Percentiles rank a stretch among this genome's conserved stretches.
Conservation (phyloP, 371 early-diverging fungal genomes). For the Rhizopus sp. region DNA sequence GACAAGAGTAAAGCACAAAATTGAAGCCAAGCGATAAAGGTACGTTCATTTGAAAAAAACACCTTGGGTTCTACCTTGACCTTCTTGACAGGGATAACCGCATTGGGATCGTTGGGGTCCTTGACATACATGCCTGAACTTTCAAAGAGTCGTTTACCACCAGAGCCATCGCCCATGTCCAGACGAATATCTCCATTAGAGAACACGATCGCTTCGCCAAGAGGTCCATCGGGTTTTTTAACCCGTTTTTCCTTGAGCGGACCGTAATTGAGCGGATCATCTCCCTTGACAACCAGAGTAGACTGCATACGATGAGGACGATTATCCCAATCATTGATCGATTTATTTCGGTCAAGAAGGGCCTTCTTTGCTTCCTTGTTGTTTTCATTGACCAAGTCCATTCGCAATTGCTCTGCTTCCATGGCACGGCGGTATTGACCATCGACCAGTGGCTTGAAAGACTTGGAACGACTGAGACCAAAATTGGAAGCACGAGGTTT, state of each 20-base stretch:
- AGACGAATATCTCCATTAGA: slow-evolving; percentile 27
- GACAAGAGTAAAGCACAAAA: slow-evolving; percentile 76
- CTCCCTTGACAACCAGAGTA: slow-evolving; percentile 20
- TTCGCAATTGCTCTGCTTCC: slow-evolving; percentile 37
- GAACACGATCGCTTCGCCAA: slow-evolving; percentile 30
- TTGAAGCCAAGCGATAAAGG: slow-evolving; percentile 93
- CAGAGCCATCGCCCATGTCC: slow-evolving; percentile 11
- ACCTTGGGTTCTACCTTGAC: slow-evolving; percentile 99
- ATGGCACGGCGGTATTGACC: slow-evolving; percentile 47
- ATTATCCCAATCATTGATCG: slow-evolving; percentile 16
- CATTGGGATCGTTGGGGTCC: slow-evolving; percentile 24
- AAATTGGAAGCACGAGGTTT: slow-evolving; percentile 60
- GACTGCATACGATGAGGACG: slow-evolving; percentile 31
- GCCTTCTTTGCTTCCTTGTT: not conserved
- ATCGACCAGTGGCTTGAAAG: slow-evolving; percentile 52
- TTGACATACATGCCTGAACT: slow-evolving; percentile 17
- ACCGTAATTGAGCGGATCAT: slow-evolving; percentile 29
- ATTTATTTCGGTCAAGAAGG: not conserved
- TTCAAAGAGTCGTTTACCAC: slow-evolving; percentile 11
- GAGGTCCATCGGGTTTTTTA: slow-evolving; percentile 6
- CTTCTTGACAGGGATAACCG: slow-evolving; percentile 58
- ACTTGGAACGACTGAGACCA: slow-evolving; percentile 49
- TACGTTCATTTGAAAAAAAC: slow-evolving; percentile 99
- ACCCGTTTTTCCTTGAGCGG: slow-evolving; percentile 11
- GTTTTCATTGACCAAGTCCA: slow-evolving; percentile 16